Percentiles rank a stretch among this genome's conserved stretches.
Conservation (phyloP, 345 rosid genomes). For the Euphorbia peplus region DNA sequence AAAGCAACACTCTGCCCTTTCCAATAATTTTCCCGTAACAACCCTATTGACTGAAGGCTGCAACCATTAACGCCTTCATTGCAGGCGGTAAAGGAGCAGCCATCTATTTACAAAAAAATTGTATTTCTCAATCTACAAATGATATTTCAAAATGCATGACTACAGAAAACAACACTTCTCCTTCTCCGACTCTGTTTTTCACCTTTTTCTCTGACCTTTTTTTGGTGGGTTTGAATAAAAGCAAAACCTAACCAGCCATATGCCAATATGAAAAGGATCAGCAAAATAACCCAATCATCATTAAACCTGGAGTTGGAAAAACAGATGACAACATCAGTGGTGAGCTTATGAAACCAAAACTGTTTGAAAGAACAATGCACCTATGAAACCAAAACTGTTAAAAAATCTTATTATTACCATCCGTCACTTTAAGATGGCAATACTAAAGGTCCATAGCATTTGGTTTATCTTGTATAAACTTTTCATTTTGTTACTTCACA, state of each 20-base stretch:
- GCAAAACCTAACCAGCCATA: slow-evolving; percentile 17
- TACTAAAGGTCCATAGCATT: not conserved
- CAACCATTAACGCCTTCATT: slow-evolving; percentile 14
- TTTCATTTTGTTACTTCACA: not conserved
- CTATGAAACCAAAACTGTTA: not conserved
- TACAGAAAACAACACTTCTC: slow-evolving; percentile 8
- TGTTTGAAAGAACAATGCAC: not conserved
- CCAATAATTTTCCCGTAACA: not conserved
- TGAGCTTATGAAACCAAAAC: not conserved
- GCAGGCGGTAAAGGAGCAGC: slow-evolving; percentile 22
- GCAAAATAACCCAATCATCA: slow-evolving; percentile 14
- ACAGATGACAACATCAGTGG: slow-evolving; percentile 17
- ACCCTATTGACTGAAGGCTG: slow-evolving; percentile 28
- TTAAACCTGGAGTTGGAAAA: slow-evolving; percentile 24
- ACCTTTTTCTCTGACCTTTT: not conserved
- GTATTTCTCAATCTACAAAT: slow-evolving; percentile 20
- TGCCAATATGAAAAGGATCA: slow-evolving; percentile 28
- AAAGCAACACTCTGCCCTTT: not conserved
- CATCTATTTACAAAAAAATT: slow-evolving; percentile 38
- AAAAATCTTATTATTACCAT: not conserved
- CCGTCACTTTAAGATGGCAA: not conserved
- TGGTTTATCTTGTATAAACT: not conserved
- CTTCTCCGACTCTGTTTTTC: slow-evolving; percentile 1
- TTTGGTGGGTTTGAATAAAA: not conserved
- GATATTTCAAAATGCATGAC: slow-evolving; percentile 17